Evolutionary conservation across 2,329 filamentous ascomycete species (phyloP).

Genomic region (Hortaea werneckii): DNA sequence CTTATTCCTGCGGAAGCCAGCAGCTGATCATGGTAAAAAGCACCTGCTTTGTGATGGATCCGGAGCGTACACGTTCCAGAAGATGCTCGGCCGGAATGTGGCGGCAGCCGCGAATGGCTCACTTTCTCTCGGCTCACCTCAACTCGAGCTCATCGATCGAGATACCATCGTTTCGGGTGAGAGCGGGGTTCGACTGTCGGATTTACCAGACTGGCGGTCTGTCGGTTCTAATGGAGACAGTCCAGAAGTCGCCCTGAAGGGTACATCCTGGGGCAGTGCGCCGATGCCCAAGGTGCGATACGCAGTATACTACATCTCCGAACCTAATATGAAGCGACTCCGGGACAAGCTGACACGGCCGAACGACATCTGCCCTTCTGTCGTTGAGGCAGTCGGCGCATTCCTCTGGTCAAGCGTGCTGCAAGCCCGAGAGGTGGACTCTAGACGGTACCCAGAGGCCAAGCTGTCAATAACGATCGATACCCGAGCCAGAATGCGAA

Average conservation of each 20-base stretch:
- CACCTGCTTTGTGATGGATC: constrained; percentile 4
- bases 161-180: not conserved
- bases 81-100: not conserved
- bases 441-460: constrained; percentile 3
- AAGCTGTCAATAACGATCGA: constrained; percentile 9
- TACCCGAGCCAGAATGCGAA: constrained; percentile 2
- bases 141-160: not conserved
- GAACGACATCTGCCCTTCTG: not conserved
- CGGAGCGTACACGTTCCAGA: constrained; percentile 1
- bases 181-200: not conserved
- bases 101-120: not conserved
- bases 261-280: not conserved
- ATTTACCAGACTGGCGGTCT: not conserved
- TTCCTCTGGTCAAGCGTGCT: constrained; percentile 5
- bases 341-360: not conserved
- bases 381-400: constrained; percentile 3
- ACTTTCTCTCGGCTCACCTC: not conserved
- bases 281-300: not conserved
- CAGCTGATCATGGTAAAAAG: too few species aligned
- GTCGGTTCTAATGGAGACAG: not conserved
- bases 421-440: constrained; percentile 2
- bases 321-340: not conserved
- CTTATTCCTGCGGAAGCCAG: too few species aligned
- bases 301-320: constrained; percentile 5
- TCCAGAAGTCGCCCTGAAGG: not conserved